Percentiles rank a stretch among this genome's conserved stretches.
Evolutionary conservation across 108 stramenopile genomes (phyloP).

Genomic region (Skeletonema grethae): DNA sequence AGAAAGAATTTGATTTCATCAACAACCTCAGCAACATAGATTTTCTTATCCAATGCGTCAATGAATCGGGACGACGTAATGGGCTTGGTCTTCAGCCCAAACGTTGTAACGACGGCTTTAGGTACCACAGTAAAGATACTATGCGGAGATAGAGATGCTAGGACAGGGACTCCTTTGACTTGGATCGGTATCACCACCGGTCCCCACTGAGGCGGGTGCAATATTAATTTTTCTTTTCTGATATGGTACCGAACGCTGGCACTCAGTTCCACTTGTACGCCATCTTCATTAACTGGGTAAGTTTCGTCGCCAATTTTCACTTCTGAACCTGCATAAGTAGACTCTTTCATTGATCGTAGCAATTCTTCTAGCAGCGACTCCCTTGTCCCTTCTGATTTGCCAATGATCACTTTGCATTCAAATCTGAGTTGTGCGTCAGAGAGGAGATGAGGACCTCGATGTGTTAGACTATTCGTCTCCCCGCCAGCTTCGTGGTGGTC

Average conservation of each 20-base stretch:
- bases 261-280: not conserved
- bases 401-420: not conserved
- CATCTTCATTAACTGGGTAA: not conserved
- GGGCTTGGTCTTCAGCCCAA: not conserved
- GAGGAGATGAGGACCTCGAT: not conserved
- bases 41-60: not conserved
- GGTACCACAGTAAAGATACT: not conserved
- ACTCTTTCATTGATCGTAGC: not conserved
- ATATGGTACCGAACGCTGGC: not conserved
- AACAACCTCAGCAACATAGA: not conserved
- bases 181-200: not conserved
- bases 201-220: not conserved
- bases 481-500: not conserved
- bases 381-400: not conserved
- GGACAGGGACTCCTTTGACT: not conserved
- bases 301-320: not conserved
- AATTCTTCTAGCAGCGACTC: not conserved
- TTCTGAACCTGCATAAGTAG: not conserved
- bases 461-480: not conserved
- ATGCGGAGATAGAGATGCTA: not conserved
- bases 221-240: not conserved
- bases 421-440: not conserved
- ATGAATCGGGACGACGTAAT: not conserved
- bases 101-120: not conserved
- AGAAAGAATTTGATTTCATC: not conserved